Evolutionary conservation across 176 grass and related monocot species (phyloP), one percentile per base, ranked within the genome.

Genomic region (Aechmea fasciata): DNA sequence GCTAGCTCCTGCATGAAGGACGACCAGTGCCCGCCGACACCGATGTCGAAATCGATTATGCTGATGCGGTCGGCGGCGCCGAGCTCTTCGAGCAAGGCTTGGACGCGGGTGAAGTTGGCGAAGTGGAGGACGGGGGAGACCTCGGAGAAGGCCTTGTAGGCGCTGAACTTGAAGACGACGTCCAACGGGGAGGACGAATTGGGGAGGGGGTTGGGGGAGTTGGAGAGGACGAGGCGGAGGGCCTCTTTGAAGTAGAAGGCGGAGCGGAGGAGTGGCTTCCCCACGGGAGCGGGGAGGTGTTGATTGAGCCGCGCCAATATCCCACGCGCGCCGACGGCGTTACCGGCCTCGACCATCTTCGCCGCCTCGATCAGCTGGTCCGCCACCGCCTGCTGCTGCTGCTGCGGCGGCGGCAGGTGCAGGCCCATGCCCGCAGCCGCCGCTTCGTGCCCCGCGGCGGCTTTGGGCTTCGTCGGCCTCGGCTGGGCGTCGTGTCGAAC

Each of bases 281-380:
- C 64, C 0, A 65, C 75, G 33, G 51, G 68, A 0, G 59, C 66
- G 47, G 49, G 73, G 9, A 71, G 69, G 1, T 49, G 77, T 11
- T 72, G 65, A 97, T 97, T 97, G 94, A 97, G 89, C 94, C 94
- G 94, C 94, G 89, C 94, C 93, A 97, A 97, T 97, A 97, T 97
- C 89, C 83, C 93, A 26, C 80, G 86, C 74, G 93, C 89, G 82
- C 84, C 70, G 71, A 72, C 47, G 57, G 78, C 83, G 76, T 91
- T 89, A 51, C 86, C 84, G 72, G 77, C 84, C 80, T 92, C 94
- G 3, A 86, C 77, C 67, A 85, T 85, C 76, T 89, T 89, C 20
- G 89, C 94, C 50, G 94, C 89, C 54, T 88, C 89, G 9, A 72
- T 77, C 11, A 97, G 82, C 26, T 79, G 70, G 67, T 86, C 83